Conservation (phyloP, 306 rosid genomes). For the Trifolium fragiferum region DNA sequence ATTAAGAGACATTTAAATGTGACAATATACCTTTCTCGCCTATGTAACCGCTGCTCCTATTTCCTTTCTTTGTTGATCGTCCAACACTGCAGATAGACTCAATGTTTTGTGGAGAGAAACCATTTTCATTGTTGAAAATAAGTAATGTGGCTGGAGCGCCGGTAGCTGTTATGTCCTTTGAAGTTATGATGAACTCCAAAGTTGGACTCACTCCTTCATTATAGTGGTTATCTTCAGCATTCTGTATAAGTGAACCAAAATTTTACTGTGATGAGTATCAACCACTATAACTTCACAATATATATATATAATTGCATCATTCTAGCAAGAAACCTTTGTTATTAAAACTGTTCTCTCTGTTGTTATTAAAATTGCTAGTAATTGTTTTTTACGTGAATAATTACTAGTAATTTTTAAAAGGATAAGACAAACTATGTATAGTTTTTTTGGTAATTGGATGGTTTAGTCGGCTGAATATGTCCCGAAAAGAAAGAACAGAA, state of each 20-base stretch:
- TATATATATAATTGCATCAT: neutral
- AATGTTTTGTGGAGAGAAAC: too few species aligned
- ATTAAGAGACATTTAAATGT: neutral
- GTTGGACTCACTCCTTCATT: constrained; percentile 52
- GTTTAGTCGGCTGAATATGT: too few species aligned
- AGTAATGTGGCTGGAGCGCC: constrained; percentile 51
- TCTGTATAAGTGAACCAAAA: constrained; percentile 47
- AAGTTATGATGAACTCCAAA: constrained; percentile 68
- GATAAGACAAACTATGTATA: too few species aligned
- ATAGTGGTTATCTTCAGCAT: constrained; percentile 82
- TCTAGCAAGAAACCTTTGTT: too few species aligned
- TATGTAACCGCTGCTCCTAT: neutral
- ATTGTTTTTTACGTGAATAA: too few species aligned
- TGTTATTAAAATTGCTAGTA: too few species aligned
- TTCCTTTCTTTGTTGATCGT: neutral
- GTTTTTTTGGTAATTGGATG: too few species aligned
- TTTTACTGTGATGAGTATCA: neutral
- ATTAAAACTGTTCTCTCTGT: too few species aligned
- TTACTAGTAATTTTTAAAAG: too few species aligned
- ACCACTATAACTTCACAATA: neutral
- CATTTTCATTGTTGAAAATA: neutral
- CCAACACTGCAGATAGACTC: neutral
- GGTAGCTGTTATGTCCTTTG: constrained; percentile 62
- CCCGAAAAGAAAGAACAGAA: too few species aligned
- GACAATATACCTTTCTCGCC: neutral